These are phyloP conservation scores for Shiraia sp. DNA, from an alignment of 2,329 filamentous ascomycete species.

Conservation along the genomic window DNA sequence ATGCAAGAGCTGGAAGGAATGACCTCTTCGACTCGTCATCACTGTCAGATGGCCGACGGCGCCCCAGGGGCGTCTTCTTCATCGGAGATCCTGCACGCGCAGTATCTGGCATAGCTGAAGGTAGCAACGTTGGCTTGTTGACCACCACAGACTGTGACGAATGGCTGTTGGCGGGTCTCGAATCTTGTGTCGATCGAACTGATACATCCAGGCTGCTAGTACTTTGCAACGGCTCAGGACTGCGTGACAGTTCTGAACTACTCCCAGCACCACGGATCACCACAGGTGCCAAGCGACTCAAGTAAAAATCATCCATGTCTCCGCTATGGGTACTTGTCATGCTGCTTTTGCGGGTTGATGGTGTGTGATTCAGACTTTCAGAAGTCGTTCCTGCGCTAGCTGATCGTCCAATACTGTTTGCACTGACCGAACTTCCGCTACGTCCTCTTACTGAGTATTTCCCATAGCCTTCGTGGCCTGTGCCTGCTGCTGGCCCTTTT, in stretches of 20 bases:
- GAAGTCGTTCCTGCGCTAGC: conserved; percentile 49
- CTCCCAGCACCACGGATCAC: conserved; percentile 51
- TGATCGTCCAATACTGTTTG: conserved; percentile 53
- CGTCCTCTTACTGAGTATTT: conserved; percentile 67
- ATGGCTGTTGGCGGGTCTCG: conserved; percentile 25
- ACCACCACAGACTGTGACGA: conserved; percentile 20
- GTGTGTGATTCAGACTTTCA: conserved; percentile 39
- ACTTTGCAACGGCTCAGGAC: conserved; percentile 43
- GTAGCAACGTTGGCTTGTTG: conserved; percentile 35
- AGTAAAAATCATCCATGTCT: conserved; percentile 52
- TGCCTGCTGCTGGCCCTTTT: conserved; percentile 88
- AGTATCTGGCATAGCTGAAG: conserved; percentile 45
- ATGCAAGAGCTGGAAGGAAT: conserved; percentile 35
- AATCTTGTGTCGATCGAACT: conserved; percentile 10
- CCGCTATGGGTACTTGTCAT: conserved; percentile 46
- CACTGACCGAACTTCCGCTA: conserved; percentile 62
- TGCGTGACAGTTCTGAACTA: conserved; percentile 40
- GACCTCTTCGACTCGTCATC: conserved; percentile 41
- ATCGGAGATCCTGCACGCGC: conserved; percentile 34
- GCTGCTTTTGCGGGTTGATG: conserved; percentile 49
- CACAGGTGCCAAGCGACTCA: conserved; percentile 50
- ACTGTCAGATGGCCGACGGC: conserved; percentile 41
- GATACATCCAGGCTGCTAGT: conserved; percentile 40
- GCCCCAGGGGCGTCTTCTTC: conserved; percentile 32
- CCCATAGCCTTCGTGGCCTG: conserved; percentile 86